Percentiles rank a stretch among this genome's conserved stretches.
These are phyloP conservation scores for Themeda triandra DNA, from an alignment of 176 grass and related monocot species.

Conservation along the genomic window DNA sequence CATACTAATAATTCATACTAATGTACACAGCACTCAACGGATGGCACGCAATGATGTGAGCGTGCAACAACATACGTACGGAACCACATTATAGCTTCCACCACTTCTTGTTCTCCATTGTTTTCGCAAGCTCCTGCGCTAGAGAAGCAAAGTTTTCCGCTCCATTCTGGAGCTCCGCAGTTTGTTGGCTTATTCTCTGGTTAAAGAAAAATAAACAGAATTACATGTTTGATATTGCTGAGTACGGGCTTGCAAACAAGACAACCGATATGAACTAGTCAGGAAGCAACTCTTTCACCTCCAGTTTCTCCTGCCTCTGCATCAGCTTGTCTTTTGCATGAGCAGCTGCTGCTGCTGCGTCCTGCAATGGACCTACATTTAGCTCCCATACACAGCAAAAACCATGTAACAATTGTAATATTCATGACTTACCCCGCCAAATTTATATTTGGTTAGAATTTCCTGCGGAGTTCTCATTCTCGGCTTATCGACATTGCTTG, in stretches of 20 bases:
- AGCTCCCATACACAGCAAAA: neutral
- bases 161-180: constrained; percentile 70
- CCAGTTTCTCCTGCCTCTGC: constrained; percentile 86
- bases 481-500: constrained; percentile 57
- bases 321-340: constrained; percentile 91
- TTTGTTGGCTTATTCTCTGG: constrained; percentile 82
- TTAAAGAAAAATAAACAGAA: neutral
- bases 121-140: constrained; percentile 80
- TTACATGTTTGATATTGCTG: neutral
- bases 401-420: neutral
- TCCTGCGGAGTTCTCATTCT: constrained; percentile 89
- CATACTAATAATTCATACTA: neutral
- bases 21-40: neutral
- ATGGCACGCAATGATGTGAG: neutral
- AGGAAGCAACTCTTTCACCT: constrained; percentile 43
- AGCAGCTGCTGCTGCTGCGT: constrained; percentile 83
- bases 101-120: constrained; percentile 98
- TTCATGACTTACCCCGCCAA: constrained; percentile 70
- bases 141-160: constrained; percentile 77
- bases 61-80: neutral
- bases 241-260: neutral
- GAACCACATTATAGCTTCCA: constrained; percentile 65
- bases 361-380: constrained; percentile 48
- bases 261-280: neutral
- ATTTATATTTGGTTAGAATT: constrained; percentile 96